Evolutionary conservation across 768 basidiomycete species (phyloP).

Genomic region (Xerocomellus chrysenteron): DNA sequence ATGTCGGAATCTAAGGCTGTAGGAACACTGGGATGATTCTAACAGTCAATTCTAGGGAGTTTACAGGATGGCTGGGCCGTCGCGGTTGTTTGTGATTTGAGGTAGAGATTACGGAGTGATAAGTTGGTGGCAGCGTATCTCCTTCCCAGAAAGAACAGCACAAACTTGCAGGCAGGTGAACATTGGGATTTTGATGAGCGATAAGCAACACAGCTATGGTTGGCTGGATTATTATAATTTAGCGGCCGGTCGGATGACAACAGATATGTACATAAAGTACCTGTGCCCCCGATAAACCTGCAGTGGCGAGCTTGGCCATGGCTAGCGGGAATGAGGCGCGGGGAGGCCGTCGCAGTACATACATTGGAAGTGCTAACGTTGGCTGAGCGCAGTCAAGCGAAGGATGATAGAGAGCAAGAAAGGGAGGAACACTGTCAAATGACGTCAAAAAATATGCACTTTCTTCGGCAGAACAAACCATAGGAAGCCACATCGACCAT

Average conservation of each 20-base stretch:
- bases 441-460: too few relatives aligned
- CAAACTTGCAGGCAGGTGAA: not conserved
- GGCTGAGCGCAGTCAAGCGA: not conserved
- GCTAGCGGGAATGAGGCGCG: not conserved
- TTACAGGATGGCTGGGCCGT: too few relatives aligned
- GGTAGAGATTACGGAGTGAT: not conserved
- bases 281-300: not conserved
- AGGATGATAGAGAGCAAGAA: not conserved
- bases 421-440: not conserved
- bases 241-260: not conserved
- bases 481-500: too few relatives aligned
- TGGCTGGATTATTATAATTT: not conserved
- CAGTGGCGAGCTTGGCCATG: not conserved
- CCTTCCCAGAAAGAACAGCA: not conserved
- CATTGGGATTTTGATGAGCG: not conserved
- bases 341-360: not conserved
- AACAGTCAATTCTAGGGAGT: not conserved
- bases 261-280: not conserved
- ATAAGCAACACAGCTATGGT: conserved; percentile 1
- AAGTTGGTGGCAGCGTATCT: not conserved
- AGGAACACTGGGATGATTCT: not conserved
- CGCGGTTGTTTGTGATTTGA: not conserved
- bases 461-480: too few relatives aligned
- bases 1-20: conserved; percentile 4
- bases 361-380: not conserved